A percentile compares a stretch with the other conserved stretches of the same genome.
These are phyloP conservation scores for Ceratobasidium sp. DNA, from an alignment of 1,284 basidiomycete genomes.

Conservation along the genomic window DNA sequence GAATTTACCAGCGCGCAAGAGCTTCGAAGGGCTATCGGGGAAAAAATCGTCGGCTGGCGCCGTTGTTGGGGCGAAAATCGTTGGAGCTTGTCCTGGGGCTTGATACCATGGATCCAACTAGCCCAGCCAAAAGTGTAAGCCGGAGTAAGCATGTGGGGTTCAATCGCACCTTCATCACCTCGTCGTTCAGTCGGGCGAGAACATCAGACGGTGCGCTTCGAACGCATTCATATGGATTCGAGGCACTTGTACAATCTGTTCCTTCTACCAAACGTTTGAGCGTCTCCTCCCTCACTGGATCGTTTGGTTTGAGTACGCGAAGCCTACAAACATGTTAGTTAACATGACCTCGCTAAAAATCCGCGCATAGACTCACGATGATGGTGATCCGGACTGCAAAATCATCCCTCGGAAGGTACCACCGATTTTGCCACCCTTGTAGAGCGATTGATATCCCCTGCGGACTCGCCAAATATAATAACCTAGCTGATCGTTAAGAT, in stretches of 20 bases:
- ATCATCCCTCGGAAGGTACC: conserved; percentile 47
- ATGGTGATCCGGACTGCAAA: conserved; percentile 47
- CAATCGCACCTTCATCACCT: conserved; percentile 27
- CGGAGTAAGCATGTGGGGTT: neutral
- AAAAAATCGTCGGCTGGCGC: conserved; percentile 31
- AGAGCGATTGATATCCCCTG: conserved; percentile 53
- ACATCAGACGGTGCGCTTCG: conserved; percentile 27
- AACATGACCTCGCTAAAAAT: too few species aligned
- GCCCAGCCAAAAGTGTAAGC: neutral
- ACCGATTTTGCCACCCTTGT: conserved; percentile 49
- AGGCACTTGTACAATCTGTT: conserved; percentile 12
- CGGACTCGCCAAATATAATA: conserved; percentile 54
- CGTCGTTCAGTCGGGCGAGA: conserved; percentile 33
- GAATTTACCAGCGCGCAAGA: conserved; percentile 52
- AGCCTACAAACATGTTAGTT: conserved; percentile 4
- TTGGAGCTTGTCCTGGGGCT: conserved; percentile 32
- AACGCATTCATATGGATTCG: conserved; percentile 30
- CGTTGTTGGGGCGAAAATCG: conserved; percentile 32
- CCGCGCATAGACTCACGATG: conserved; percentile 29
- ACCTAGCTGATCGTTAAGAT: conserved; percentile 36
- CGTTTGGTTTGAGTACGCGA: conserved; percentile 26
- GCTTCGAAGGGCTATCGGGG: conserved; percentile 11
- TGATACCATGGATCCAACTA: neutral
- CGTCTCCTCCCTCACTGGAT: neutral
- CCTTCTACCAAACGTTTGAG: conserved; percentile 31